Evolutionary conservation across 495 filamentous ascomycete species (phyloP), one percentile per base, ranked within the genome.

Genomic region (Daldinia bambusicola): DNA sequence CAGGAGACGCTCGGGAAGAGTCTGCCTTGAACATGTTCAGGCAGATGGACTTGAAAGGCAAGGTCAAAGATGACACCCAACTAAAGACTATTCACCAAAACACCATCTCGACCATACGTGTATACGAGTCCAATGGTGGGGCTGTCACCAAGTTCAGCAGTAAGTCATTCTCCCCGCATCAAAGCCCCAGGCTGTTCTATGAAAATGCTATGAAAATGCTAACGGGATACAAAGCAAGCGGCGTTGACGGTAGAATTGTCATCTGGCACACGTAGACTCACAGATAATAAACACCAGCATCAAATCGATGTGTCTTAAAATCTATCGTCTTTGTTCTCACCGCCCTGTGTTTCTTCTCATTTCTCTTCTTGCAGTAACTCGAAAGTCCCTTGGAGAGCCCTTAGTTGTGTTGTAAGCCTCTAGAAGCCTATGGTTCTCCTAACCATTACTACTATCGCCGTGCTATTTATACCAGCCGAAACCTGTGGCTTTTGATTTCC

Each of bases 11-110:
- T 40, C 77, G 85, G 50, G 86, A 88, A 75, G 85, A 89, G 66
- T 93, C 90, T 71, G 95, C 95, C n/a, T 84, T 98, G 76, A 97
- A 98, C 78, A 98, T 98, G 96, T 99, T 99, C 85, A 88, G 88
- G 77, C 94, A 97, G 81, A 97, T 99, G 96, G 95, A 99, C 78
- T 84, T 98, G 66, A 97, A 94, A 84, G 95, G 95, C 40, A 96
- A 97, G 80, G 80, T 85, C 22, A 90, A 89, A 71, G 93, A 93
- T 69, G 93, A 98, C 76, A 97, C 93, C 7, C 92, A 95, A 81
- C 84, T 98, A 66, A 97, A 95, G 82, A 98, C 95, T 6, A 89
- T 95, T 48, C 95, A 99, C 82, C 95, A 99, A 79, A 99, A 99
- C 80, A 97, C 94, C 34, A 95, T 99, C 75, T 90, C 87, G 73